Conservation (phyloP, 345 rosid genomes). For the Xanthoceras sorbifolium region DNA sequence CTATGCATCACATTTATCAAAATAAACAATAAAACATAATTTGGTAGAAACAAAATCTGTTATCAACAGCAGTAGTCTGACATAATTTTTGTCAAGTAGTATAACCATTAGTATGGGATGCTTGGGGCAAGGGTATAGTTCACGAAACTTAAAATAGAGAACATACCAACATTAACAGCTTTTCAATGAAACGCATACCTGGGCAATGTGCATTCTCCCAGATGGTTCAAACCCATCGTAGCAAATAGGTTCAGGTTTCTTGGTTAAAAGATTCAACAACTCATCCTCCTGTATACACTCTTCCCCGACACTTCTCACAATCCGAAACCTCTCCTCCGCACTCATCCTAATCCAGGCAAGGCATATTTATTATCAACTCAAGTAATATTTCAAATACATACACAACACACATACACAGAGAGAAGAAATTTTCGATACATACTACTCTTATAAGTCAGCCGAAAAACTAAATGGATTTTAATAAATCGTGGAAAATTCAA, state of each 20-base stretch:
- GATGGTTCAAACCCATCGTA: constrained; percentile 98
- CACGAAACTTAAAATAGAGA: not conserved
- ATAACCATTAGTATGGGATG: not conserved
- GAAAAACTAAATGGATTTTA: too few relatives aligned
- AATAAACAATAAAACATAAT: not conserved
- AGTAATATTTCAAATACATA: not conserved
- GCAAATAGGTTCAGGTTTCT: constrained; percentile 79
- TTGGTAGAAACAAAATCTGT: not conserved
- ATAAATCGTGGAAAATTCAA: too few relatives aligned
- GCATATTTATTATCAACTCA: not conserved
- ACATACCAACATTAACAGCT: not conserved
- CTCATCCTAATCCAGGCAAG: constrained; percentile 45
- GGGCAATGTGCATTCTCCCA: constrained; percentile 95
- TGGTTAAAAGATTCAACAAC: constrained; percentile 63
- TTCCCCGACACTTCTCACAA: constrained; percentile 80
- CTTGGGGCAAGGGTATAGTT: too few relatives aligned
- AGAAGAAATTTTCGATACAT: not conserved
- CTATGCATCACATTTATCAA: not conserved
- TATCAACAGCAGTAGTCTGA: not conserved
- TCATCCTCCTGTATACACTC: constrained; percentile 91
- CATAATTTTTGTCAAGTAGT: not conserved
- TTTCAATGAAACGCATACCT: constrained; percentile 39
- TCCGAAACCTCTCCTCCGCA: constrained; percentile 61
- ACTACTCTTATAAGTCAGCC: not conserved
- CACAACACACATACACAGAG: not conserved